Base-by-base conservation (phyloP, 2,329 filamentous ascomycete genomes). In the Venturia effusa region DNA sequence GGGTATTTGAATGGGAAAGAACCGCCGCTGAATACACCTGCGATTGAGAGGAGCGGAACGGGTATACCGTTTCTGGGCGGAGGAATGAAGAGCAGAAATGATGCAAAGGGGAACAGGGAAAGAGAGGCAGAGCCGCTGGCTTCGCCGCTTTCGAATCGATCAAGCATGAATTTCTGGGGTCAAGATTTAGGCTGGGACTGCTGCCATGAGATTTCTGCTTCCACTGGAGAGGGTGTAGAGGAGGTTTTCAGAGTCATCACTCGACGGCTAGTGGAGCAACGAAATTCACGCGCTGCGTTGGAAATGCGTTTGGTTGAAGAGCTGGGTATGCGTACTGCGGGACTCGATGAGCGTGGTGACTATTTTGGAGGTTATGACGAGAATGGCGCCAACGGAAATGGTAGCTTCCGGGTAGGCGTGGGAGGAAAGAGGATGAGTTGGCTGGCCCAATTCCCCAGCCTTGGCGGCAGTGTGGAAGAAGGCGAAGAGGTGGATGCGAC, bases 111-210 rank as follows among this genome's bases (percentile, higher is more conserved):
- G 40, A 22, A 7, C 30, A 39, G 22, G 30, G 40, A 54, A 19
- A 60, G 40, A 3, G 51, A 57, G n/a, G n/a, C 45, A 27, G 61
- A 63, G 17, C 59, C 65, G 10, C 37, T 66, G 7, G 54, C 57
- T 15, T 59, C 59, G 17, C 65, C 65, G 11, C 30, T 17, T 30
- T 59, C 45, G 10, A 66, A 66, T 48, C 65, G 65, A 39, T 45
- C 34, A 11, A 88, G 84, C 70, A 88, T 84, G 43, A 88, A 88
- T 1, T 90, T 92, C 76, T 97, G 92, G 92, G 91, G 88, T 27
- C 90, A 94, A 74, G 92, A 97, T 72, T 86, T 92, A 6, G 92
- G 92, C 62, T 97, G 93, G 92, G 92, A 97, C 71, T 95, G 92
- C 67, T 97, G 93, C 74, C 94, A 97, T 75, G 94, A 99, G 78